phyloP scores from a whole-genome alignment of 257 asterid species.

The Primulina tabacum region DNA sequence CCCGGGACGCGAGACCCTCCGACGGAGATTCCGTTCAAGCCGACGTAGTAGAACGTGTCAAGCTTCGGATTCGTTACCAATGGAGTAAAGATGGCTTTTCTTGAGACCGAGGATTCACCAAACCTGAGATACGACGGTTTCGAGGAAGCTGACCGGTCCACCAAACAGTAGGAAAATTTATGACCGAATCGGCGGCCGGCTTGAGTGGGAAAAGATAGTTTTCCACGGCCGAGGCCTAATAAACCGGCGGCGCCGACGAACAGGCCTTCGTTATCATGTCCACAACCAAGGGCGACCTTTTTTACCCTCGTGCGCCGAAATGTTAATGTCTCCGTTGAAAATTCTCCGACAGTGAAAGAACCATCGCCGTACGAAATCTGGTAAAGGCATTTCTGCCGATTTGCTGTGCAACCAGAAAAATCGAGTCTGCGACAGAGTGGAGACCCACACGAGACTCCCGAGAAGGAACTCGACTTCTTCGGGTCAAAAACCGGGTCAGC shows the following conservation, averaged over 20 bases:
- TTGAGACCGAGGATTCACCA: constrained; percentile 62
- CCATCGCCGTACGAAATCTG: constrained; percentile 91
- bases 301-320: constrained; percentile 45
- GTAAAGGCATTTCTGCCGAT: constrained; percentile 58
- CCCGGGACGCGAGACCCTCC: constrained; percentile 65
- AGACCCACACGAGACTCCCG: constrained; percentile 48
- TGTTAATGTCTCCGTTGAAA: constrained; percentile 80
- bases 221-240: constrained; percentile 84
- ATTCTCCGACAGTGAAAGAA: constrained; percentile 77
- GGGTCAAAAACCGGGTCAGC: constrained; percentile 86
- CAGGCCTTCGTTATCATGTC: constrained; percentile 82
- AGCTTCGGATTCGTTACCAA: constrained; percentile 59
- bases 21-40: constrained; percentile 64
- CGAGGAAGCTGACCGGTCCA: constrained; percentile 61
- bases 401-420: constrained; percentile 55
- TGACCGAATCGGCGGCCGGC: constrained; percentile 56
- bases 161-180: constrained; percentile 77
- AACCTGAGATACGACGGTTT: constrained; percentile 63
- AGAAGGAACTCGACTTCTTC: constrained; percentile 42
- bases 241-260: constrained; percentile 87
- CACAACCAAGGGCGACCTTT: constrained; percentile 73
- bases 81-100: constrained; percentile 62
- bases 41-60: constrained; percentile 78
- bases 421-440: constrained; percentile 69
- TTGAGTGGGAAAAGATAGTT: constrained; percentile 62